Evolutionary conservation across 148 eudicot species (phyloP).

Genomic region (Camellia lanceoleosa): DNA sequence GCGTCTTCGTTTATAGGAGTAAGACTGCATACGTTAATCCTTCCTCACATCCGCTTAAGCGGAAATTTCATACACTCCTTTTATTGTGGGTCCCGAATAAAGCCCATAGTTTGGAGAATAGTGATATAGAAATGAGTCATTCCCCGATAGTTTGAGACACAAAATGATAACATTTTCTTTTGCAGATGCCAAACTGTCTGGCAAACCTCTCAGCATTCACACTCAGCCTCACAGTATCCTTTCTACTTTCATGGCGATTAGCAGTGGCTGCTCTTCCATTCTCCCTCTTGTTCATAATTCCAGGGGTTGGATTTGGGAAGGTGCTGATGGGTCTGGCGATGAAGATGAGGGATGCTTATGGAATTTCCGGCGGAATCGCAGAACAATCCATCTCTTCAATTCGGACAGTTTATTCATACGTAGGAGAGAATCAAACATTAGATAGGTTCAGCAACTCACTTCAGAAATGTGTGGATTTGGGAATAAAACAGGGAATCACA

Average conservation of each 20-base stretch:
- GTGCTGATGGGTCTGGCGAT: slow-evolving; percentile 27
- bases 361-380: slow-evolving; percentile 38
- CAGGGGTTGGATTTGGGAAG: slow-evolving; percentile 38
- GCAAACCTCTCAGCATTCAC: slow-evolving; percentile 29
- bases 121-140: no score
- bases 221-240: slow-evolving; percentile 26
- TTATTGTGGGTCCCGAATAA: no score
- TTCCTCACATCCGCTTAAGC: no score
- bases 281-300: slow-evolving; percentile 28
- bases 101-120: no score
- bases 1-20: no score
- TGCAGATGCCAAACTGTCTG: slow-evolving; percentile 40
- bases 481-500: slow-evolving; percentile 36
- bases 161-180: not conserved
- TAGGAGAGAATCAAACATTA: slow-evolving; percentile 33
- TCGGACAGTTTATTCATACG: slow-evolving; percentile 43
- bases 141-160: not conserved
- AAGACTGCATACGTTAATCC: no score
- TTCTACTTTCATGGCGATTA: slow-evolving; percentile 45
- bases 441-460: slow-evolving; percentile 33
- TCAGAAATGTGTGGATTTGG: slow-evolving; percentile 23
- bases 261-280: slow-evolving; percentile 36
- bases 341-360: slow-evolving; percentile 40
- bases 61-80: no score
- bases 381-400: slow-evolving; percentile 49